Base-by-base conservation (phyloP, 768 basidiomycete species). In the Dioszegia crocea region DNA sequence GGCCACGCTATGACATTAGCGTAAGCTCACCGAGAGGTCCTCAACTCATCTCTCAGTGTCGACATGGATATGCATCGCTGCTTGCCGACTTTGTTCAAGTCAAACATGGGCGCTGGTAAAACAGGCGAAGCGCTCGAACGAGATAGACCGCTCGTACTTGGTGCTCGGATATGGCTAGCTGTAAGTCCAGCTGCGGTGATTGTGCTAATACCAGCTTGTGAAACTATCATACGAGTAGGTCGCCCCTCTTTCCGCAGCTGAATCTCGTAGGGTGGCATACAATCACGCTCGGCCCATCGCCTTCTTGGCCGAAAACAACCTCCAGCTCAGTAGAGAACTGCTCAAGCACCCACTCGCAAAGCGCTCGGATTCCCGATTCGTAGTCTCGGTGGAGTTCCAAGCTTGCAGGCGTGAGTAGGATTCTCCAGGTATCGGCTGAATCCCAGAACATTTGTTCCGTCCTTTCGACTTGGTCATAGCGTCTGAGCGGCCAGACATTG, bases 51-150 rank as follows among this genome's bases (percentile, higher is more conserved):
- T 40, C n/a, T 19, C 43, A 59, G 58, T 9, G 45, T 62, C 23
- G 61, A 62, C 30, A 62, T 62, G 61, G 61, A 51, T 24, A 36
- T 62, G 36, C 56, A 57, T 36, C 61, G 61, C 12, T 57, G 61
- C 47, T 26, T 62, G 31, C 49, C 49, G 1, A 36, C 41, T 16
- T 27, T 62, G 30, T 30, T 26, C 26, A 44, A 54, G 45, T 41
- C 48, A 10, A 45, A 40, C 10, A 57, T 57, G 55, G 61, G 56
- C 11, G 49, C 47, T 3, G 50, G 50, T 17, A 43, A 49, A 29
- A 36, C 43, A 9, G 44, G 33, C 6, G 61, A 53, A 31, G 56
- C 41, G 4, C 30, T 57, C 26, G 31, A 51, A 43, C 48, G 56
- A 16, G 61, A 62, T 10, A 47, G 56, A 33, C 43, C 52, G 12